A percentile compares a stretch with the other conserved stretches of the same genome.
Conservation (phyloP, 352 stramenopile species). For the Globisporangium cylindrosporum region DNA sequence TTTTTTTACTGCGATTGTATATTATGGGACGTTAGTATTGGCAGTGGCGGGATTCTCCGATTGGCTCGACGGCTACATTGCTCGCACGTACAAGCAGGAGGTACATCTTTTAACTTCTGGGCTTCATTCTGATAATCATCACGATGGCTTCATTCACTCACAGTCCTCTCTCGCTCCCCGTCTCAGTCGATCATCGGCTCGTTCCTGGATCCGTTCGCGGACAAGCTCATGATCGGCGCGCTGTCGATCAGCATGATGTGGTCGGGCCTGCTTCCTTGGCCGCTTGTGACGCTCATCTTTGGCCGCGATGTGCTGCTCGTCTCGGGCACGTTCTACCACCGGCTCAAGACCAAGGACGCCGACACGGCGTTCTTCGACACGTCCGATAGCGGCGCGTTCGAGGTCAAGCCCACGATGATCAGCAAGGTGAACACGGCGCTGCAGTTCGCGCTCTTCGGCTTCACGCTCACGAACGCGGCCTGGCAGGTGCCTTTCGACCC, state of each 20-base stretch:
- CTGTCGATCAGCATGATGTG: slow-evolving; percentile 76
- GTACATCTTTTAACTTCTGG: slow-evolving; percentile 14
- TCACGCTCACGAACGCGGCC: slow-evolving; percentile 68
- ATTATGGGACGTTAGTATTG: slow-evolving; percentile 38
- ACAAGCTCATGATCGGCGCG: slow-evolving; percentile 77
- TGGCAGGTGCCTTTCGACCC: slow-evolving; percentile 62
- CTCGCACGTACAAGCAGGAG: slow-evolving; percentile 70
- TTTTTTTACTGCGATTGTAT: not conserved
- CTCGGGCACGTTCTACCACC: slow-evolving; percentile 74
- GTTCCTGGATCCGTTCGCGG: slow-evolving; percentile 79
- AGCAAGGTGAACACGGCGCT: slow-evolving; percentile 84
- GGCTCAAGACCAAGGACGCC: slow-evolving; percentile 66
- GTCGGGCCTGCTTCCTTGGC: slow-evolving; percentile 59
- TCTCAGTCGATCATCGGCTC: slow-evolving; percentile 70
- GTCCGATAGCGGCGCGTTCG: slow-evolving; percentile 61
- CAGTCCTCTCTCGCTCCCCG: not conserved
- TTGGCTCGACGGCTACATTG: slow-evolving; percentile 83
- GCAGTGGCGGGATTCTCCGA: slow-evolving; percentile 68
- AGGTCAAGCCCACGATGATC: slow-evolving; percentile 65
- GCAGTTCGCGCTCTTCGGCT: slow-evolving; percentile 70
- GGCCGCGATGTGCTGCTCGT: slow-evolving; percentile 72
- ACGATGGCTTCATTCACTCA: not conserved
- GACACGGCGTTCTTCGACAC: slow-evolving; percentile 80
- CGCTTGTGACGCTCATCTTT: slow-evolving; percentile 65
- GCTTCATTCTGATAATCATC: not conserved